phyloP scores from a whole-genome alignment of 805 yeast genomes.

The Naumovozyma dairenensis region DNA sequence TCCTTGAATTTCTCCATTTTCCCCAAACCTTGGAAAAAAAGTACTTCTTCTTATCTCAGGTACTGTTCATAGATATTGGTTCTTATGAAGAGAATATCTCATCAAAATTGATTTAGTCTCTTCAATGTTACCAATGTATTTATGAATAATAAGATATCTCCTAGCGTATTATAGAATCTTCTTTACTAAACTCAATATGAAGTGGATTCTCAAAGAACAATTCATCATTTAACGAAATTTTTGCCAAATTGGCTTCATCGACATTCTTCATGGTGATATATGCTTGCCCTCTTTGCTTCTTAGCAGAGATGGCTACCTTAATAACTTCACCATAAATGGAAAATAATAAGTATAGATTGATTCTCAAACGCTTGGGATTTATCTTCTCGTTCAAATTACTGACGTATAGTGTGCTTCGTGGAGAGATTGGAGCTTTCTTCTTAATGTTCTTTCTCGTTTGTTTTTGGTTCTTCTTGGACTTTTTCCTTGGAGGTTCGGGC shows the following conservation, averaged over 20 bases:
- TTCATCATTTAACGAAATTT: conserved; percentile 38
- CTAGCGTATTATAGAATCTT: too few relatives aligned
- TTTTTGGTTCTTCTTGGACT: not conserved
- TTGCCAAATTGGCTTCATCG: conserved; percentile 43
- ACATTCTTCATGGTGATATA: conserved; percentile 44
- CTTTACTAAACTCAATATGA: conserved; percentile 35
- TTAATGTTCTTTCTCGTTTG: not conserved
- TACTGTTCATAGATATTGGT: too few relatives aligned
- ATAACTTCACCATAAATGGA: conserved; percentile 58
- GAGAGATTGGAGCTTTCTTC: conserved; percentile 1
- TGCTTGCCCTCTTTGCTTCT: conserved; percentile 55
- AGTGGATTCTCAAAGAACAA: conserved; percentile 45
- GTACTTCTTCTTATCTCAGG: too few relatives aligned
- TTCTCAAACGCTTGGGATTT: conserved; percentile 32
- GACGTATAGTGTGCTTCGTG: conserved; percentile 45
- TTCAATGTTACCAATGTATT: too few relatives aligned
- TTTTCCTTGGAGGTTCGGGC: not conserved
- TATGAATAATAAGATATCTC: too few relatives aligned
- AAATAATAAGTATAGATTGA: conserved; percentile 48
- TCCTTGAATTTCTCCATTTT: too few relatives aligned
- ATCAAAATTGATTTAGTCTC: too few relatives aligned
- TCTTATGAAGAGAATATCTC: too few relatives aligned
- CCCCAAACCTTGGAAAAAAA: too few relatives aligned
- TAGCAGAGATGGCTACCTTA: conserved; percentile 37
- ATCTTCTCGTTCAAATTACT: conserved; percentile 52